Conservation (phyloP, 2,329 filamentous ascomycete genomes). For the Daldinia sp. region DNA sequence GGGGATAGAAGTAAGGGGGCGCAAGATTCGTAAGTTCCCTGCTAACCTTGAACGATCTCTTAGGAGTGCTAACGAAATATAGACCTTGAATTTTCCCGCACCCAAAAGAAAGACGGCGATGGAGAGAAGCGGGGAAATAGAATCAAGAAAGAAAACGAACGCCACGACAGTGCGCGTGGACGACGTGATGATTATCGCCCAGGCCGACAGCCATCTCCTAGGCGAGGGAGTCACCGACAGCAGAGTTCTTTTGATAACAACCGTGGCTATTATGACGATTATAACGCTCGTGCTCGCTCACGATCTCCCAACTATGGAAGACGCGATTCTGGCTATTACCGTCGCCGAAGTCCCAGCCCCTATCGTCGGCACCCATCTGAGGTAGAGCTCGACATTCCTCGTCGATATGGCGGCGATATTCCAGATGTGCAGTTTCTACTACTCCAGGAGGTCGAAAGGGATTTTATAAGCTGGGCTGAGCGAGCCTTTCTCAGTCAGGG, state of each 20-base stretch:
- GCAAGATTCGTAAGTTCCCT: conserved; percentile 85
- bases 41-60: neutral
- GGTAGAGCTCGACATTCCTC: conserved; percentile 76
- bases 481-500: conserved; percentile 77
- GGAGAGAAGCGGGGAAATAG: conserved; percentile 71
- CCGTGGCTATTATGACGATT: conserved; percentile 56
- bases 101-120: conserved; percentile 82
- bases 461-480: conserved; percentile 88
- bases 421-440: conserved; percentile 92
- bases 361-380: conserved; percentile 62
- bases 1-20: conserved; percentile 84
- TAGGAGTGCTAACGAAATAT: conserved; percentile 27
- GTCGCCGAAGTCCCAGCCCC: conserved; percentile 78
- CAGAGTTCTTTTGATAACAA: conserved; percentile 54
- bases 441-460: conserved; percentile 79
- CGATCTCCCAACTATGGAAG: conserved; percentile 69
- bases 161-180: conserved; percentile 47
- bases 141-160: conserved; percentile 62
- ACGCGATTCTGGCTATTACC: conserved; percentile 65
- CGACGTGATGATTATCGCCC: conserved; percentile 49
- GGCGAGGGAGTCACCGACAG: conserved; percentile 52
- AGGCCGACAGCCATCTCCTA: conserved; percentile 45
- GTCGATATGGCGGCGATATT: conserved; percentile 78
- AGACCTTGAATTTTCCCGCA: conserved; percentile 92
- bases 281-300: conserved; percentile 71